Base-by-base conservation (phyloP, 2,329 filamentous ascomycete genomes). In the Pseudogymnoascus sp. region DNA sequence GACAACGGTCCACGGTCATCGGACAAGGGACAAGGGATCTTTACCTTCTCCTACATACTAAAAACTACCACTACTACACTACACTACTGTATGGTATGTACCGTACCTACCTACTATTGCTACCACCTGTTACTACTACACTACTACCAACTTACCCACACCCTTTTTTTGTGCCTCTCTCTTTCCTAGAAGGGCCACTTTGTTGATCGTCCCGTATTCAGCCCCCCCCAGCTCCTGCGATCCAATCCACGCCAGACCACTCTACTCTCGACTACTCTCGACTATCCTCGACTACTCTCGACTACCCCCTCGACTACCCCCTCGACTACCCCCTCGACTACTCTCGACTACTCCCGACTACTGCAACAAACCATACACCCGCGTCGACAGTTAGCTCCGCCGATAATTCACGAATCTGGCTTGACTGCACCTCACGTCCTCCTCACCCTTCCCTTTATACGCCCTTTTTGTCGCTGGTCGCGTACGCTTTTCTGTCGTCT, bases 201-300 rank as follows among this genome's bases (percentile, higher is more conserved):
- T 51, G 42, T 51, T 51, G 42, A 51, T 51, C 42, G 42, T 51
- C 42, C 42, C 42, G 42, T 51, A 51, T 51, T 51, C 42, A 51
- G 42, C 31, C 31, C 31, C 31, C 42, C 18, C 18, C 42, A 23
- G 21, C 21, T 51, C 42, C 42, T 51, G 42, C 42, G 29, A 51
- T 51, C 18, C 21, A 51, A 51, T 26, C 42, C 42, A 26, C 42
- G 42, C 42, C 42, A 51, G 42, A 51, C 42, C 42, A 51, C 42
- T 51, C 42, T 51, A 26, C 42, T 14, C 42, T 51, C 42, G 21
- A 42, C 16, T 42, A 40, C 5, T n/a, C 39, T 11, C 39, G 16
- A 42, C 16, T 42, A 21, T n/a, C 8, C 39, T 18, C 39, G 39
- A 51, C 42, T n/a, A 26, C 8, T 2, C 42, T 26, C 42, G 12